Evolutionary conservation across 2,329 filamentous ascomycete species (phyloP).

Genomic region (Exophiala mesophila): DNA sequence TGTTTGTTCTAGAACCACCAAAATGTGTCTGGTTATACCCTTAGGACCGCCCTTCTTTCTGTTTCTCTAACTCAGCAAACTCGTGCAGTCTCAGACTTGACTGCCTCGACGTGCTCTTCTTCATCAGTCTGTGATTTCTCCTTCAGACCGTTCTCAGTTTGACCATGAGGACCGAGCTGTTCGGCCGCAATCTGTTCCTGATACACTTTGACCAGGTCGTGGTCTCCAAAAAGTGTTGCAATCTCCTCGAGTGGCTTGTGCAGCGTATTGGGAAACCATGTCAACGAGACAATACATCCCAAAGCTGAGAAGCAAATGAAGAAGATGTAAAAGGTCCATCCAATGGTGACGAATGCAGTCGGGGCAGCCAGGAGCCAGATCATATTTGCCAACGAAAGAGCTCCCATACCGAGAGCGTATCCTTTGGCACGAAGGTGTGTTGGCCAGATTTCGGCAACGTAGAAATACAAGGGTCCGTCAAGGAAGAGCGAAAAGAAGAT

Average conservation of each 20-base stretch:
- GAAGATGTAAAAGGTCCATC: slow-evolving; percentile 32
- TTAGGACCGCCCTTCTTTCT: no score
- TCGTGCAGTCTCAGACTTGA: no score
- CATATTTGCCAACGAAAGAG: slow-evolving; percentile 14
- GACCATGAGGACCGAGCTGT: no score
- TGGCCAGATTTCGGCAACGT: slow-evolving; percentile 12
- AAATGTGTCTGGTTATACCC: no score
- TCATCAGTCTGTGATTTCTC: no score
- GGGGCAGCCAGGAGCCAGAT: slow-evolving; percentile 14
- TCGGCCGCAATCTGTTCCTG: no score
- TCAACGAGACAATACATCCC: slow-evolving; percentile 60
- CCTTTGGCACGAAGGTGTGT: slow-evolving; percentile 12
- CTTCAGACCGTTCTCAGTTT: no score
- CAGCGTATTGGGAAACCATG: slow-evolving; percentile 68
- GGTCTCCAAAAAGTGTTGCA: slow-evolving; percentile 55
- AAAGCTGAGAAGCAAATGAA: slow-evolving; percentile 16
- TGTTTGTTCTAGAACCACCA: no score
- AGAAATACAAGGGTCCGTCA: slow-evolving; percentile 10
- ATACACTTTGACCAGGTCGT: no score
- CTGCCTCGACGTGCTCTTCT: no score
- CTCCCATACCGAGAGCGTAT: slow-evolving; percentile 6
- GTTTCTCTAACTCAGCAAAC: no score
- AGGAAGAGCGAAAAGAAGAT: slow-evolving; percentile 34
- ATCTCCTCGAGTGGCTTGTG: slow-evolving; percentile 67
- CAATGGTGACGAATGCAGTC: slow-evolving; percentile 30